phyloP scores from a whole-genome alignment of 139 green algal genomes.

The Limnomonas spitsbergensis region DNA sequence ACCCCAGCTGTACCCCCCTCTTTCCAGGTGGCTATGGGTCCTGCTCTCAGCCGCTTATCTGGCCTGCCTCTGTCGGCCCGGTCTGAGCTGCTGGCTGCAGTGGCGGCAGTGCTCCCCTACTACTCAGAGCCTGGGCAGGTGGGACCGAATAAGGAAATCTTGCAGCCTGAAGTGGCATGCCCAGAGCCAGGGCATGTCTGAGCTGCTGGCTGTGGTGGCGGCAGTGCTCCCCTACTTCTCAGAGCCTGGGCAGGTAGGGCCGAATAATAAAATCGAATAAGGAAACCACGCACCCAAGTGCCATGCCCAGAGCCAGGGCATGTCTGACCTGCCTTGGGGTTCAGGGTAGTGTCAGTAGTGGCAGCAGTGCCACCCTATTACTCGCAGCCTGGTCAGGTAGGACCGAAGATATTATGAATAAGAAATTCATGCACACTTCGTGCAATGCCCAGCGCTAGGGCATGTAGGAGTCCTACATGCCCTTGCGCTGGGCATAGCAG shows the following conservation, averaged over 20 bases:
- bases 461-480: too few species aligned
- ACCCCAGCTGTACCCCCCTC: neutral
- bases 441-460: too few species aligned
- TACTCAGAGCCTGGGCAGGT: constrained; percentile 32
- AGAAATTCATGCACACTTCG: too few species aligned
- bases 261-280: neutral
- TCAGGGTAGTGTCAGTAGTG: constrained; percentile 50
- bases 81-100: constrained; percentile 45
- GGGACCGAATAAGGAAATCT: neutral
- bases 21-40: constrained; percentile 1
- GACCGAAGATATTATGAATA: too few species aligned
- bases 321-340: constrained; percentile 38
- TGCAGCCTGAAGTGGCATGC: neutral
- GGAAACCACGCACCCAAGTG: too few species aligned
- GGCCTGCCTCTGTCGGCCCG: constrained; percentile 45
- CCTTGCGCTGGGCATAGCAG: too few species aligned
- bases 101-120: constrained; percentile 67
- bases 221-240: constrained; percentile 72
- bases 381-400: neutral
- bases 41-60: constrained; percentile 23
- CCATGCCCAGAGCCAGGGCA: constrained; percentile 16
- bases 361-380: constrained; percentile 75
- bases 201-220: constrained; percentile 49
- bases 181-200: constrained; percentile 26
- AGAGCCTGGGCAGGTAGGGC: neutral